phyloP scores from a whole-genome alignment of 1,284 basidiomycete genomes.

The Volvariella surrecta region DNA sequence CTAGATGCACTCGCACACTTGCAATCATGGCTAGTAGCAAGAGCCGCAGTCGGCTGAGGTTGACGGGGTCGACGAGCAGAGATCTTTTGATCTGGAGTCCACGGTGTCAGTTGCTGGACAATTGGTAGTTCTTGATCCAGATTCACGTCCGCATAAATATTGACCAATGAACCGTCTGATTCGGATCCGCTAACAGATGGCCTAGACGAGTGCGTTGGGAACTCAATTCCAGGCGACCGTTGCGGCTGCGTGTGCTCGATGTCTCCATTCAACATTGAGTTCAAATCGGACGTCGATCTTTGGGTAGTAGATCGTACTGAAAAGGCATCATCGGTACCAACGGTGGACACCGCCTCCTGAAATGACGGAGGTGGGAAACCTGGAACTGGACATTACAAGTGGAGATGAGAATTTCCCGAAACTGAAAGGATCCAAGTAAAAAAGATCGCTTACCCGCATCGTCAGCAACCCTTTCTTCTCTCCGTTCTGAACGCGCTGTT shows the following conservation, averaged over 20 bases:
- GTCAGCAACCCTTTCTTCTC: neutral
- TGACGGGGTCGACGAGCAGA: no score
- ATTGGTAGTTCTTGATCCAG: no score
- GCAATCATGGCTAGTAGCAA: no score
- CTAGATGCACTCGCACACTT: no score
- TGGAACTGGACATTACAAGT: constrained; percentile 15
- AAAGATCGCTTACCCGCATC: neutral
- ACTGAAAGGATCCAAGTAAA: neutral
- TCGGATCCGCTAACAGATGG: no score
- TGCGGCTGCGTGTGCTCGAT: neutral
- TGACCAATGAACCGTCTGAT: no score
- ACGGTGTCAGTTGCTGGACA: no score
- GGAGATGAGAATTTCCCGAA: constrained; percentile 6
- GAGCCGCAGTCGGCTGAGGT: no score
- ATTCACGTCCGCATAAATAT: no score
- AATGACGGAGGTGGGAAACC: constrained; percentile 41
- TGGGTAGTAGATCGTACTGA: neutral
- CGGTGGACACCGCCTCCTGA: constrained; percentile 30
- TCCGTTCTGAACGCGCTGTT: neutral
- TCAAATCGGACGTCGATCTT: constrained; percentile 11
- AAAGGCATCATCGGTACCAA: neutral
- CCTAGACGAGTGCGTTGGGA: no score
- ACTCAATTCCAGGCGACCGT: no score
- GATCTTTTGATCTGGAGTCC: no score
- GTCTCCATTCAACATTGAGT: constrained; percentile 15